Evolutionary conservation across 148 eudicot species (phyloP), one percentile per base, ranked within the genome.

Genomic region (Fallopia convolvulus): DNA sequence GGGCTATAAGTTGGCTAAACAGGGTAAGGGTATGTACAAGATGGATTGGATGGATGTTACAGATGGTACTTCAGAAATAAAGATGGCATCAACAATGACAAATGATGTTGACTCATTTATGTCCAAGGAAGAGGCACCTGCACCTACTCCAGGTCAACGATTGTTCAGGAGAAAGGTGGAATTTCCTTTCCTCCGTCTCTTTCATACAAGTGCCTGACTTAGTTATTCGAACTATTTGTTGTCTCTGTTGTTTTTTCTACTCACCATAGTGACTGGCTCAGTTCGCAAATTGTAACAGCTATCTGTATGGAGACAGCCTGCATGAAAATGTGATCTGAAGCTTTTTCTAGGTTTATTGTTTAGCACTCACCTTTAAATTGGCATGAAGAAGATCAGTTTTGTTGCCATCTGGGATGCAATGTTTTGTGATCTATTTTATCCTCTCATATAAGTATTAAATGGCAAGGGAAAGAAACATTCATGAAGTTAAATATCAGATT

Each of bases 111-210:
- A 61, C 33, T 26, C 70, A 61, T 61, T 61, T 61, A 61, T 61
- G 36, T 23, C 39, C 15, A 61, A 26, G 30, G 17, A 61, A 30
- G 70, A 61, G 30, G 39, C 10, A 26, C 70, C 70, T 61, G 70
- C 70, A 61, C 49, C 79, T 63, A 68, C 88, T 74, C 74, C 78
- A 32, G 89, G 80, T 21, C 81, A 86, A 74, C 83, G 83, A 33
- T 15, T 88, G 18, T 94, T 92, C 84, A 89, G 73, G 61, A 89
- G 96, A 89, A 87, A 90, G 83, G 98, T 94, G 82, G 77, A 68
- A 68, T 14, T 33, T 68, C 46, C 44, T 58, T 58, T 32, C 11
- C 10, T 20, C 39, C 15, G 2, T 61, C 48, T 40, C 23, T 61
- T 61, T 61, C 10, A 23, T 60, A 1, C 7, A 60, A 23, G n/a